These are phyloP conservation scores for Aureobasidium leucospermi DNA, from an alignment of 2,329 filamentous ascomycete genomes.

Conservation along the genomic window DNA sequence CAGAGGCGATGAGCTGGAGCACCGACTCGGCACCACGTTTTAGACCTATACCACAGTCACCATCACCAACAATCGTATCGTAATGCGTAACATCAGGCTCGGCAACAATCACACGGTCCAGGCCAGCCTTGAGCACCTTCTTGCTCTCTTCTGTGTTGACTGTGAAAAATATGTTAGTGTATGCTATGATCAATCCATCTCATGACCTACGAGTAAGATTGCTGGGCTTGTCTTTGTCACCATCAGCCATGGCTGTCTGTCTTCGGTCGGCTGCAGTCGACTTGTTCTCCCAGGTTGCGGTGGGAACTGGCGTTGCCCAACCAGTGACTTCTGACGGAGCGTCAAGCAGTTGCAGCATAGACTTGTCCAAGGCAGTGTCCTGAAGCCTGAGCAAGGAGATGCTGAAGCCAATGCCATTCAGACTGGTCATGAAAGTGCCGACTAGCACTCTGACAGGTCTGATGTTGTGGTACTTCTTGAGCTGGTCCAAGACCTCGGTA, in stretches of 20 bases:
- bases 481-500: conserved; percentile 56
- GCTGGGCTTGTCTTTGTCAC: conserved; percentile 38
- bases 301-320: conserved; percentile 55
- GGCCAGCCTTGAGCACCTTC: conserved; percentile 46
- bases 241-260: conserved; percentile 31
- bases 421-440: conserved; percentile 64
- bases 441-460: conserved; percentile 55
- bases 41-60: conserved; percentile 80
- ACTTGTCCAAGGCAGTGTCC: conserved; percentile 52
- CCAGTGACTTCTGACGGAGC: conserved; percentile 60
- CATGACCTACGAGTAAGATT: conserved; percentile 42
- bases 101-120: conserved; percentile 55
- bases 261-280: conserved; percentile 32
- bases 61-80: conserved; percentile 71
- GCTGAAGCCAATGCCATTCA: conserved; percentile 66
- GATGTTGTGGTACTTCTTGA: conserved; percentile 52
- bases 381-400: conserved; percentile 58
- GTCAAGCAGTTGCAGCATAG: conserved; percentile 62
- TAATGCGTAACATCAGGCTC: conserved; percentile 61
- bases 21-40: conserved; percentile 74
- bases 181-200: background rate
- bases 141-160: conserved; percentile 47
- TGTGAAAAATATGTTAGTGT: conserved; percentile 20
- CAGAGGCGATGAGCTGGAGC: conserved; percentile 33
- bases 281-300: conserved; percentile 51